phyloP scores from a whole-genome alignment of 1,139 yeast genomes.

The Yamadazyma siamensis region DNA sequence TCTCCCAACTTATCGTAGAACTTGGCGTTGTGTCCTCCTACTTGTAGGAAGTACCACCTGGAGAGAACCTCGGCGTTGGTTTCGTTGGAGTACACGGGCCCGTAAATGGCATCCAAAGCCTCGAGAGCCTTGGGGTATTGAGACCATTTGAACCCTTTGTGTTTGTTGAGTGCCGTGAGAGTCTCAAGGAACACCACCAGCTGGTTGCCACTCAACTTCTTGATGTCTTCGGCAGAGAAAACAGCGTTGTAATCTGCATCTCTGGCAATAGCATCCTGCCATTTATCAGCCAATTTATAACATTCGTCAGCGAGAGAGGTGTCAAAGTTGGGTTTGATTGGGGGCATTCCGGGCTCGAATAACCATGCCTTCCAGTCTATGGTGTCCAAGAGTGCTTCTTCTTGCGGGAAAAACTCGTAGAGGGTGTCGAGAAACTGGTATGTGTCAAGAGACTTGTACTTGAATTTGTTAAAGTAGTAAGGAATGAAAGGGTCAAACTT shows the following conservation, averaged over 20 bases:
- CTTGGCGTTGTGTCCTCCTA: conserved; percentile 44
- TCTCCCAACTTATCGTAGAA: conserved; percentile 54
- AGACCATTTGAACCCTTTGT: conserved; percentile 33
- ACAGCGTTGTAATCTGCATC: conserved; percentile 8
- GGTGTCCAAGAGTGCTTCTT: conserved; percentile 49
- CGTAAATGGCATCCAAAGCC: conserved; percentile 44
- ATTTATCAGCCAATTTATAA: conserved; percentile 58
- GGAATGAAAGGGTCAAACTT: conserved; percentile 78
- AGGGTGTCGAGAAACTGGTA: conserved; percentile 76
- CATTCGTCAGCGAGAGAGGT: conserved; percentile 76
- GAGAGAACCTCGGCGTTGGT: conserved; percentile 78
- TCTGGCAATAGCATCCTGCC: conserved; percentile 45
- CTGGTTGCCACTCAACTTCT: conserved; percentile 67
- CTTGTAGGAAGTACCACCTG: conserved; percentile 69
- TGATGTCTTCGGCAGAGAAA: conserved; percentile 42
- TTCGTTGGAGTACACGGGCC: conserved; percentile 40
- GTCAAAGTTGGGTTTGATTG: conserved; percentile 70
- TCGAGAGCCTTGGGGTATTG: conserved; percentile 34
- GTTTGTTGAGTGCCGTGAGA: conserved; percentile 37
- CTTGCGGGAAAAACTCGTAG: conserved; percentile 57
- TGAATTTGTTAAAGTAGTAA: conserved; percentile 67
- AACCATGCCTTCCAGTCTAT: conserved; percentile 89
- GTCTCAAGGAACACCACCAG: conserved; percentile 75
- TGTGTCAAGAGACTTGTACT: conserved; percentile 71
- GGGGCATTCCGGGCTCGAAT: conserved; percentile 81